These are phyloP conservation scores for Ophiocordyceps unilateralis DNA, from an alignment of 2,329 filamentous ascomycete species.

Conservation along the genomic window DNA sequence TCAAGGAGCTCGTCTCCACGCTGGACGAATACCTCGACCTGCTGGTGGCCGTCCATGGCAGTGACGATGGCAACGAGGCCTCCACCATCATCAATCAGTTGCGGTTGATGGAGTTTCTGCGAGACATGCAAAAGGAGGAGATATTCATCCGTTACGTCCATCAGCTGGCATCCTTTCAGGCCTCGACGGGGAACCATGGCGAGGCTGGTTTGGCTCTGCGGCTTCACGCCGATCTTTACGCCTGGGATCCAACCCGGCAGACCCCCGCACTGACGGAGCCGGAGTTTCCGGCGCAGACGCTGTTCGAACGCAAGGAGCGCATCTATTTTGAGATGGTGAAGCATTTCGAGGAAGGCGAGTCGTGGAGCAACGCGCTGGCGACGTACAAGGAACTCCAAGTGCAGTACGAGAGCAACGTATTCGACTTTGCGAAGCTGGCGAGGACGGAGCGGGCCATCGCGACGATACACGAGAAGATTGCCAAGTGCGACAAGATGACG, in stretches of 20 bases:
- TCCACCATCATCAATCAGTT: constrained; percentile 76
- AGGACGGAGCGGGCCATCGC: constrained; percentile 81
- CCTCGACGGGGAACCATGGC: constrained; percentile 57
- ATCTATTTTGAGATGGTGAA: constrained; percentile 93
- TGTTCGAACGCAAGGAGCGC: constrained; percentile 83
- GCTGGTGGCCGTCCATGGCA: constrained; percentile 73
- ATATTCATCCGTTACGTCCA: constrained; percentile 95
- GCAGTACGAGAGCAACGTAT: constrained; percentile 82
- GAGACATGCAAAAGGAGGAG: constrained; percentile 92
- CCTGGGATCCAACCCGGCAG: constrained; percentile 62
- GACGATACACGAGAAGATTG: constrained; percentile 75
- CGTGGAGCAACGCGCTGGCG: constrained; percentile 74
- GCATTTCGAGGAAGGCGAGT: constrained; percentile 83
- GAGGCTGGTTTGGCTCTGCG: constrained; percentile 81
- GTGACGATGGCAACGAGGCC: constrained; percentile 54
- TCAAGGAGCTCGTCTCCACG: constrained; percentile 65
- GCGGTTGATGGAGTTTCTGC: constrained; percentile 86
- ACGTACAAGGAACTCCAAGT: constrained; percentile 79
- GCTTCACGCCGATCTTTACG: constrained; percentile 81
- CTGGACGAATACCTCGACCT: constrained; percentile 85
- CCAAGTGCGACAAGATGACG: constrained; percentile 60
- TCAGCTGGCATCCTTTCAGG: constrained; percentile 67
- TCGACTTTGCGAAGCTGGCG: constrained; percentile 84
- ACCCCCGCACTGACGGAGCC: constrained; percentile 55
- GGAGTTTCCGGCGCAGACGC: constrained; percentile 62